Evolutionary conservation across 2,329 filamentous ascomycete genomes (phyloP).

Genomic region (Exophiala oligosperma): DNA sequence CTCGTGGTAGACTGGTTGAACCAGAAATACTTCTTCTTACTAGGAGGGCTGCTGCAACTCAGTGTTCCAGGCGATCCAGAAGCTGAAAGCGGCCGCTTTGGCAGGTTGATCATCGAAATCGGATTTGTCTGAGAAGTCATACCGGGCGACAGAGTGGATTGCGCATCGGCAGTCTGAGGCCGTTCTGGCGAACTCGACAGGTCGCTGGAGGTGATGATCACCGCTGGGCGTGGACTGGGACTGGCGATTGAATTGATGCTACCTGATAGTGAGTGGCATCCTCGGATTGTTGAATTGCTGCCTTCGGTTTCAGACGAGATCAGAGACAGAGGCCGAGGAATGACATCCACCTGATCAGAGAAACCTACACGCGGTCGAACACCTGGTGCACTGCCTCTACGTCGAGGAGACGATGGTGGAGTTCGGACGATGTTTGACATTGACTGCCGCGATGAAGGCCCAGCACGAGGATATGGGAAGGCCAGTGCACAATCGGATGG

Average conservation of each 20-base stretch:
- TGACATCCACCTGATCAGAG: constrained; percentile 80
- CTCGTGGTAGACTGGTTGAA: constrained; percentile 32
- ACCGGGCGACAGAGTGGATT: constrained; percentile 22
- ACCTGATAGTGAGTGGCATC: constrained; percentile 71
- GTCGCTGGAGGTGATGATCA: constrained; percentile 19
- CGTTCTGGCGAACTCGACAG: constrained; percentile 33
- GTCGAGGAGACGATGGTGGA: constrained; percentile 24
- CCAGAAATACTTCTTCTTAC: constrained; percentile 33
- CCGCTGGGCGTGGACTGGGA: constrained; percentile 47
- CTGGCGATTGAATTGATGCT: constrained; percentile 76
- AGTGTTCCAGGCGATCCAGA: constrained; percentile 33
- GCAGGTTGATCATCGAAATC: constrained; percentile 24
- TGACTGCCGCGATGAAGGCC: constrained; percentile 26
- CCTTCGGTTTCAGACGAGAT: constrained; percentile 83
- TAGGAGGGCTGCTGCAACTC: constrained; percentile 27
- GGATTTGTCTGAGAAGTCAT: constrained; percentile 33
- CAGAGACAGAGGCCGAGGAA: constrained; percentile 77
- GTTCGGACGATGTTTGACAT: constrained; percentile 25
- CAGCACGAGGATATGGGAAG: constrained; percentile 32
- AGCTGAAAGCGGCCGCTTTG: constrained; percentile 44
- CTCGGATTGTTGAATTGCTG: constrained; percentile 66
- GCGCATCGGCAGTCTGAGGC: constrained; percentile 46
- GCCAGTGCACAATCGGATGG: constrained; percentile 41
- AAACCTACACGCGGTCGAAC: constrained; percentile 70
- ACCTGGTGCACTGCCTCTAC: constrained; percentile 37